Evolutionary conservation across 805 yeast genomes (phyloP), one percentile per base, ranked within the genome.

Genomic region (Ogataea chonburiensis): DNA sequence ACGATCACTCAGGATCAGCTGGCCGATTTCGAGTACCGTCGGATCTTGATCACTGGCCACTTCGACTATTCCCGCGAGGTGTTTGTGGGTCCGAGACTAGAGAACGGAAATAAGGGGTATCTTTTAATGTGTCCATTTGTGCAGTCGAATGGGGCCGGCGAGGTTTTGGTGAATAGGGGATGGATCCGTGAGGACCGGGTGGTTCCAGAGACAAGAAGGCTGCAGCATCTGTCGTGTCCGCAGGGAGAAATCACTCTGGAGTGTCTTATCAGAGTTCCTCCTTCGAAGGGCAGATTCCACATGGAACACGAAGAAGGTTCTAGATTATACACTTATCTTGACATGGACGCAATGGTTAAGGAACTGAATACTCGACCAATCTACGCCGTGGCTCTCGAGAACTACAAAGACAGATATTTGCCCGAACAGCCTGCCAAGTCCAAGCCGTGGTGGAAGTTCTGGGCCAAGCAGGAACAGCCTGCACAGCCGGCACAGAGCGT

Each of bases 11-110:
- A 86, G 2, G 79, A 71, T 5, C 82, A 75, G 38, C 75, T 84
- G 12, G 68, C 70, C 14, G 83, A 84, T 40, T 82, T 86, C 62
- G 95, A 89, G 51, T 91, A 81, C 58, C 73, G 97, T 38, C 71
- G 82, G 46, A 89, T 91, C 28, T 66, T 70, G n/a, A 62, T 85
- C 9, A 77, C 71, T 33, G 98, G 98, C 1, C 71, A 69, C 37
- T 93, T 82, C 56, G 81, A 85, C 47, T 89, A 93, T 52, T 76
- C 79, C 10, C 79, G 88, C 53, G 98, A 93, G 58, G 77, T 88
- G 64, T 83, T 86, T 52, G 86, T 93, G 34, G 98, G 98, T 0
- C 98, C 98, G 5, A 72, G 96, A 46, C 68, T 83, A 31, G 70
- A 71, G 46, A 79, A 86, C 43, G 86, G 81, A 28, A 71, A 70